phyloP scores from a whole-genome alignment of 2,329 filamentous ascomycete species.

The Sporothrix euskadiensis region DNA sequence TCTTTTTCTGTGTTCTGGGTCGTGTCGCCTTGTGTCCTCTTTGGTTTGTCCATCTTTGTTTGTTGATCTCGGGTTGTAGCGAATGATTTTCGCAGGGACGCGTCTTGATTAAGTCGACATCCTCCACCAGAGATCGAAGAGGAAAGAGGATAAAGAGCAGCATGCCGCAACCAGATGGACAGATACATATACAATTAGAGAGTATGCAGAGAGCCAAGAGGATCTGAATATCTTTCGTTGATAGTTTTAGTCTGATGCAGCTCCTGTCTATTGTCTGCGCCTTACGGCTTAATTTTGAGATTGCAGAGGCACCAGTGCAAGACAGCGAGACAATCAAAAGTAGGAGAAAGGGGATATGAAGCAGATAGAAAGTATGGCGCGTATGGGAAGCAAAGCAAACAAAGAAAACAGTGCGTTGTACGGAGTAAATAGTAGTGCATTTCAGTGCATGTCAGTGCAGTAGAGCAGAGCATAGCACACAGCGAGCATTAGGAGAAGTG shows the following conservation, averaged over 20 bases:
- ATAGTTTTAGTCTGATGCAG: background rate
- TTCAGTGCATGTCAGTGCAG: background rate
- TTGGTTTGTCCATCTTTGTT: background rate
- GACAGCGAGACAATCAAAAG: background rate
- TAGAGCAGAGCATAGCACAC: background rate
- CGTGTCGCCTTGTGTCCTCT: background rate
- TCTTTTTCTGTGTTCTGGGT: background rate
- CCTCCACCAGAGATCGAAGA: background rate
- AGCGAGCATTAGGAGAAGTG: conserved; percentile 3
- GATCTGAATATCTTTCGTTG: background rate
- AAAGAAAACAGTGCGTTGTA: background rate
- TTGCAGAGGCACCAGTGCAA: background rate
- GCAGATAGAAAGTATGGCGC: background rate
- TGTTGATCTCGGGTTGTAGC: conserved; percentile 16
- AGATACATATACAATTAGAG: background rate
- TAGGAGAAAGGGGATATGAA: background rate
- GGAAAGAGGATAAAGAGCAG: background rate
- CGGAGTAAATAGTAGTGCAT: background rate
- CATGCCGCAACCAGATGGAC: background rate
- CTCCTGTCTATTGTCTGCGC: background rate
- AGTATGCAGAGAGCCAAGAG: background rate
- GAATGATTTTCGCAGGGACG: conserved; percentile 18
- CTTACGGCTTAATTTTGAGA: background rate
- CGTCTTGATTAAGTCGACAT: background rate
- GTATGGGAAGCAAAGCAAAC: background rate